Conservation (phyloP, 192 early-diverging fungal genomes). For the Pilaira anomala region DNA sequence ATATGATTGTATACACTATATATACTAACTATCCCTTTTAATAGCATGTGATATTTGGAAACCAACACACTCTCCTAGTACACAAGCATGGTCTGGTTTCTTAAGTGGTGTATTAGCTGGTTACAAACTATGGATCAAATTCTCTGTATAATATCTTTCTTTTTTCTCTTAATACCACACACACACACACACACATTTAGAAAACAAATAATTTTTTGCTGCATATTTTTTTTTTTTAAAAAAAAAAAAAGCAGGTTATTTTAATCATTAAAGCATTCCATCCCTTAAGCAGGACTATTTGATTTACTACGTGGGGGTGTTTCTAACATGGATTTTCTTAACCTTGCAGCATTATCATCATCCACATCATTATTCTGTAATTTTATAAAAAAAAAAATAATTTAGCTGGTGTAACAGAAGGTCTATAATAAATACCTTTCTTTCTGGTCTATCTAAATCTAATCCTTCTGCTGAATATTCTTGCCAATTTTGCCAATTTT, state of each 20-base stretch:
- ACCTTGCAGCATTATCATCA: not conserved
- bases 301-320: no score
- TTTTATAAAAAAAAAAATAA: not conserved
- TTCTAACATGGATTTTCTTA: no score
- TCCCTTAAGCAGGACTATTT: no score
- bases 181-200: no score
- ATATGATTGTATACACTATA: not conserved
- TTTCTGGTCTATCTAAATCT: conserved; percentile 18
- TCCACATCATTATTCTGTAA: no score
- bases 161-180: no score
- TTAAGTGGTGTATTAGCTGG: conserved; percentile 45
- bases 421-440: not conserved
- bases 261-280: not conserved
- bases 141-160: conserved; percentile 17
- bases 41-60: conserved; percentile 56
- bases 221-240: no score
- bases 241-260: not conserved
- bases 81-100: conserved; percentile 53
- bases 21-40: conserved; percentile 13
- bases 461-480: conserved; percentile 34
- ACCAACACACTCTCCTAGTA: conserved; percentile 43
- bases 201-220: no score
- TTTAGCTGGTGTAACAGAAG: not conserved
- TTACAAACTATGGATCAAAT: conserved; percentile 45
- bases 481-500: conserved; percentile 37